phyloP scores from a whole-genome alignment of 371 early-diverging fungal genomes.

The Mortierella polycephala region DNA sequence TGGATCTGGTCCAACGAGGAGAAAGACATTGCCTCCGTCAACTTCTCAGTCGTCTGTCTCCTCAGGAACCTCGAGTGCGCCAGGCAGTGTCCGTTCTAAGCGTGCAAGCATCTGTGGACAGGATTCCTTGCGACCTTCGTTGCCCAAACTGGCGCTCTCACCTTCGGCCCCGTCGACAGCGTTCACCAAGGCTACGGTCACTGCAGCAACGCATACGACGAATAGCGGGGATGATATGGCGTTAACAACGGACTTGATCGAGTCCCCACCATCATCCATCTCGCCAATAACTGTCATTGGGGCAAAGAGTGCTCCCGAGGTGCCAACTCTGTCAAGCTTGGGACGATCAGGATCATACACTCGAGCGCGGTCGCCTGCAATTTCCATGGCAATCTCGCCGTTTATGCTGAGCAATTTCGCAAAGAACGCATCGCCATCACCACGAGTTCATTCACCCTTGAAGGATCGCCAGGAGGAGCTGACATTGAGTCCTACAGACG shows the following conservation, averaged over 20 bases:
- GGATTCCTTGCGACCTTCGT: constrained; percentile 11
- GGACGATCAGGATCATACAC: constrained; percentile 1
- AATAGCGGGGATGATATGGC: constrained; percentile 20
- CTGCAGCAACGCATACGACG: constrained; percentile 23
- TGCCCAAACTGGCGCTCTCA: constrained; percentile 29
- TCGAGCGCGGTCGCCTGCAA: constrained; percentile 28
- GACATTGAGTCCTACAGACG: not conserved
- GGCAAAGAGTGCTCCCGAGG: constrained; percentile 18
- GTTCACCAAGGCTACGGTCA: constrained; percentile 44
- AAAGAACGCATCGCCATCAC: not conserved
- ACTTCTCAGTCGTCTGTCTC: constrained; percentile 7
- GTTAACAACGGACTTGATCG: constrained; percentile 7
- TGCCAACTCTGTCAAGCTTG: constrained; percentile 11
- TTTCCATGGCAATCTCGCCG: constrained; percentile 26
- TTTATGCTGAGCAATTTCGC: constrained; percentile 14
- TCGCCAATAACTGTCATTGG: constrained; percentile 1
- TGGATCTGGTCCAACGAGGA: not conserved
- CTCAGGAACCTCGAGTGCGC: constrained; percentile 8
- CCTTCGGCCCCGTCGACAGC: constrained; percentile 46
- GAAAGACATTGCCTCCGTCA: not conserved
- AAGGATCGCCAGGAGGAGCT: not conserved
- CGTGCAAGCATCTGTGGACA: constrained; percentile 12
- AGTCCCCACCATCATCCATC: not conserved
- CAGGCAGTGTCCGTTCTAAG: constrained; percentile 27
- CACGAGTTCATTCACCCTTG: not conserved